Evolutionary conservation across 257 asterid species (phyloP).

Genomic region (Forsythia suspensa): DNA sequence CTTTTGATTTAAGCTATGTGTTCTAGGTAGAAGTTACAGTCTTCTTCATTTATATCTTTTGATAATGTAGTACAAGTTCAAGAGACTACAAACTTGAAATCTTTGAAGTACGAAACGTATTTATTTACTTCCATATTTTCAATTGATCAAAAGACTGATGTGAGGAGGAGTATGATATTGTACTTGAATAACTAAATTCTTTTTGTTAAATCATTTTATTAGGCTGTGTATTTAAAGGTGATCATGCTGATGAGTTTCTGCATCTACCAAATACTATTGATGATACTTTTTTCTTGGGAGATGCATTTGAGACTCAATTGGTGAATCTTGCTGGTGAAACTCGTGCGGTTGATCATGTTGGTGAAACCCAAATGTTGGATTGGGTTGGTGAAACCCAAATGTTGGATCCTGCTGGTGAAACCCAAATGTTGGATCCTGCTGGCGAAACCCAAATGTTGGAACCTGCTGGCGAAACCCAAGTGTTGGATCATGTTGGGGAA

Average conservation of each 20-base stretch:
- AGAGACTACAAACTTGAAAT: not conserved
- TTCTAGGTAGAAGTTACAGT: not conserved
- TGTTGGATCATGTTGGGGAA: constrained; percentile 35
- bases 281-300: constrained; percentile 46
- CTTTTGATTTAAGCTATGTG: constrained; percentile 1
- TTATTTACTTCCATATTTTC: not conserved
- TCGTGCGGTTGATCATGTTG: not conserved
- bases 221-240: constrained; percentile 35
- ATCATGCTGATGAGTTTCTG: constrained; percentile 31
- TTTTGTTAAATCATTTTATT: constrained; percentile 13
- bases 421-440: constrained; percentile 25
- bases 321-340: constrained; percentile 28
- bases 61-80: not conserved
- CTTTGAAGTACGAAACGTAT: not conserved
- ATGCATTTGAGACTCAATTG: constrained; percentile 57
- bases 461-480: constrained; percentile 25
- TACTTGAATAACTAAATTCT: constrained; percentile 11
- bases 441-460: constrained; percentile 31
- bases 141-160: not conserved
- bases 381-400: constrained; percentile 29
- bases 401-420: constrained; percentile 22
- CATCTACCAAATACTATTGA: constrained; percentile 35
- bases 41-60: not conserved
- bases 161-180: not conserved
- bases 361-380: constrained; percentile 20